These are phyloP conservation scores for Trichophyton mentagrophytes DNA, from an alignment of 2,329 filamentous ascomycete genomes.

Conservation along the genomic window DNA sequence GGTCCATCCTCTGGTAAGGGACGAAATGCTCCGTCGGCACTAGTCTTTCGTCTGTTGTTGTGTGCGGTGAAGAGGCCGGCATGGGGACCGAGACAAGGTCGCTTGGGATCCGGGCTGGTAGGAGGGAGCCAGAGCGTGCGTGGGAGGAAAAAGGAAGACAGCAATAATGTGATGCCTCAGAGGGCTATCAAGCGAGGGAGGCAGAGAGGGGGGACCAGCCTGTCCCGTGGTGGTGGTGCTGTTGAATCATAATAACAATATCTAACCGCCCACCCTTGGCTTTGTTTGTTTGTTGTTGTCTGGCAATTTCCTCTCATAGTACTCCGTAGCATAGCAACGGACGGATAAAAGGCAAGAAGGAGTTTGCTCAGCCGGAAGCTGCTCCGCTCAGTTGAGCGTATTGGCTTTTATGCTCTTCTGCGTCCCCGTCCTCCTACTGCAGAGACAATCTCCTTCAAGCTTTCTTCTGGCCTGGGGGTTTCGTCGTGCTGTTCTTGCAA, in stretches of 20 bases:
- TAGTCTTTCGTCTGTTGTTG: not conserved
- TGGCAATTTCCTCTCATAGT: not conserved
- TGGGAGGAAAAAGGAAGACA: not conserved
- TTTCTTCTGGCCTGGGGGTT: not conserved
- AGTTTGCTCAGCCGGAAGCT: not conserved
- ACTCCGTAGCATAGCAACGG: not conserved
- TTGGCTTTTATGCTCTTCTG: not conserved
- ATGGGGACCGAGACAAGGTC: not conserved
- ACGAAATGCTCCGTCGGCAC: not conserved
- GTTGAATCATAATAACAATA: not conserved
- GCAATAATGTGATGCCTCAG: not conserved
- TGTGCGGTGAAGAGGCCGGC: not conserved
- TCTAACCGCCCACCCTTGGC: not conserved
- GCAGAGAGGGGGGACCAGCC: not conserved
- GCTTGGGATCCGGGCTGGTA: not conserved
- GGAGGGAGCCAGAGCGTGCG: not conserved
- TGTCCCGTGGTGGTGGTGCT: not conserved
- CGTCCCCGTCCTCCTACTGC: not conserved
- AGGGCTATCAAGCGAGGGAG: not conserved
- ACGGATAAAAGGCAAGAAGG: not conserved
- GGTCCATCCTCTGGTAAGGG: not conserved
- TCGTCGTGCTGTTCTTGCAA: not conserved
- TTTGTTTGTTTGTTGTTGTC: slow-evolving; percentile 1
- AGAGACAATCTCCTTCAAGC: not conserved
- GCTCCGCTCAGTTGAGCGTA: no score